A percentile compares a stretch with the other conserved stretches of the same genome.
These are phyloP conservation scores for Mycena rebaudengoi DNA, from an alignment of 768 basidiomycete species.

Conservation along the genomic window DNA sequence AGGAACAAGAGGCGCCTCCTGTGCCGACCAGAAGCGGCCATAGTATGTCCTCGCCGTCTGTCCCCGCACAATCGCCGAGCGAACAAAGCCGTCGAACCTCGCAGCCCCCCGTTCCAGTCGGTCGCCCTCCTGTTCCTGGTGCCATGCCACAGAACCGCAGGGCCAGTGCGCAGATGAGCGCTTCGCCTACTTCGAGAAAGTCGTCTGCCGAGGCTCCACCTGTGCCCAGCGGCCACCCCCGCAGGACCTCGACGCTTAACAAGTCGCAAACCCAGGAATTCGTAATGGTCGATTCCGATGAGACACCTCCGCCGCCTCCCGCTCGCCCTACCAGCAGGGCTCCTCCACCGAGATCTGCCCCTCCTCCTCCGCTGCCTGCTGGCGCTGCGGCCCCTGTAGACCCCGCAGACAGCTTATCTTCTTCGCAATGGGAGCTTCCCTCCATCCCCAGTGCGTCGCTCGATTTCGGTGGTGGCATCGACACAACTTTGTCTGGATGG, in stretches of 20 bases:
- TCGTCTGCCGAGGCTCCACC: conserved; percentile 43
- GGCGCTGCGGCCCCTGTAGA: conserved; percentile 32
- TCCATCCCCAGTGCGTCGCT: conserved; percentile 62
- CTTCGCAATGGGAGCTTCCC: conserved; percentile 73
- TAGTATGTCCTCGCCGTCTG: conserved; percentile 32
- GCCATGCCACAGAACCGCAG: conserved; percentile 46
- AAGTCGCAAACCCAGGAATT: conserved; percentile 49
- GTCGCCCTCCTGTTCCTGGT: conserved; percentile 47
- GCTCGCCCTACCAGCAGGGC: conserved; percentile 41
- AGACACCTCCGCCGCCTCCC: conserved; percentile 55
- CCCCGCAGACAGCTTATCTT: conserved; percentile 40
- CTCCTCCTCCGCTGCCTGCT: conserved; percentile 46
- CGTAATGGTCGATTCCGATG: conserved; percentile 63
- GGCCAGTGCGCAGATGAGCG: conserved; percentile 44
- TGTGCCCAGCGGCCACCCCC: conserved; percentile 18
- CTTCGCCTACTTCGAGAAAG: conserved; percentile 44
- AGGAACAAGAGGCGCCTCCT: conserved; percentile 62
- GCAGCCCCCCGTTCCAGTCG: conserved; percentile 57
- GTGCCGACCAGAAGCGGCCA: conserved; percentile 57
- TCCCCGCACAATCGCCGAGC: conserved; percentile 42
- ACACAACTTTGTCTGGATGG: conserved; percentile 26
- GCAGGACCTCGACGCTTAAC: conserved; percentile 34
- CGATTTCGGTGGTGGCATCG: conserved; percentile 56
- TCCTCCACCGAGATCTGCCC: conserved; percentile 48
- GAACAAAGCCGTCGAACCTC: conserved; percentile 33